Conservation (phyloP, 2,329 filamentous ascomycete genomes). For the Sporothrix pallida region DNA sequence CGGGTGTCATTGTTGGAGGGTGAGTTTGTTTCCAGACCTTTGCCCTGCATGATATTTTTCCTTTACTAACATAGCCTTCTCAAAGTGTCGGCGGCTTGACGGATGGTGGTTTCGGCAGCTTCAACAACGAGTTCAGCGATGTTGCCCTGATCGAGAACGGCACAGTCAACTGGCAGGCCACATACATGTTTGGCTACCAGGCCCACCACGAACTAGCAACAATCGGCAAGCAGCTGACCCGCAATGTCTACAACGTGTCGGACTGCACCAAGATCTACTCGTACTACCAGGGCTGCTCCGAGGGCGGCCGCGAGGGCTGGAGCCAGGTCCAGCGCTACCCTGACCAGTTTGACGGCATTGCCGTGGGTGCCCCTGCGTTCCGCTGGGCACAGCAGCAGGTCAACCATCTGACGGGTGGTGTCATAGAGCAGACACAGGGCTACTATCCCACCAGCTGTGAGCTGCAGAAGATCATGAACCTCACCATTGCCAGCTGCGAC, state of each 20-base stretch:
- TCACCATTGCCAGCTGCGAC: slow-evolving; percentile 38
- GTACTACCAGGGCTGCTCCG: slow-evolving; percentile 59
- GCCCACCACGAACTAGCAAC: slow-evolving; percentile 58
- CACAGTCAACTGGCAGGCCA: slow-evolving; percentile 56
- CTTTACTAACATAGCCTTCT: background rate
- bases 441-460: slow-evolving; percentile 49
- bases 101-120: slow-evolving; percentile 53
- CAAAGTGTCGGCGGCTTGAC: slow-evolving; percentile 46
- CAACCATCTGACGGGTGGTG: slow-evolving; percentile 49
- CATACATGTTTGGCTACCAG: slow-evolving; percentile 58
- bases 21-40: background rate
- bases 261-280: slow-evolving; percentile 49
- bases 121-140: slow-evolving; percentile 47
- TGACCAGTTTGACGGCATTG: slow-evolving; percentile 52
- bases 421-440: slow-evolving; percentile 47
- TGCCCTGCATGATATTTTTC: background rate
- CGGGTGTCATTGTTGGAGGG: slow-evolving; percentile 34
- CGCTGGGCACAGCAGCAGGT: slow-evolving; percentile 55
- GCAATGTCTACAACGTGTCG: slow-evolving; percentile 48
- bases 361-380: slow-evolving; percentile 56
- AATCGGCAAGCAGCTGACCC: slow-evolving; percentile 54
- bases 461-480: slow-evolving; percentile 38
- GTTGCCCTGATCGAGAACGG: slow-evolving; percentile 55
- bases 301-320: slow-evolving; percentile 58
- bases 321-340: slow-evolving; percentile 51